Percentiles rank a stretch among this genome's conserved stretches.
These are phyloP conservation scores for Austroboletus eburneus DNA, from an alignment of 768 basidiomycete species.

Conservation along the genomic window DNA sequence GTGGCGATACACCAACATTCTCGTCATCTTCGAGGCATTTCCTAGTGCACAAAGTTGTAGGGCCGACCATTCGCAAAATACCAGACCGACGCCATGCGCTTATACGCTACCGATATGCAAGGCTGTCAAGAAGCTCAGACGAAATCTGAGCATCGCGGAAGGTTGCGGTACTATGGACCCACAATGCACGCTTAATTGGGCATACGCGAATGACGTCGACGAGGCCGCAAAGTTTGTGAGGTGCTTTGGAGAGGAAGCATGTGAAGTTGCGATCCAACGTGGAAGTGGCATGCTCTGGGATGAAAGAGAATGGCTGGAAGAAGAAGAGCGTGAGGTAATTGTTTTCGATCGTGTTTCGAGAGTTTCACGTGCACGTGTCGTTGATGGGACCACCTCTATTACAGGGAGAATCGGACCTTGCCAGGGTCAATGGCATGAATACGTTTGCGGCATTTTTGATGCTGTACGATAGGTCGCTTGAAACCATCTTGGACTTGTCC, in stretches of 20 bases:
- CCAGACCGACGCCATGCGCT: constrained; percentile 31
- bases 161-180: constrained; percentile 50
- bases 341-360: constrained; percentile 8
- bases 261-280: constrained; percentile 38
- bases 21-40: constrained; percentile 67
- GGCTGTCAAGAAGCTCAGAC: constrained; percentile 61
- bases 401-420: constrained; percentile 62
- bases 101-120: constrained; percentile 68
- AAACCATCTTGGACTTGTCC: constrained; percentile 51
- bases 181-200: constrained; percentile 44
- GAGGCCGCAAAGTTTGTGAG: constrained; percentile 57
- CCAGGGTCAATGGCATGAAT: constrained; percentile 60
- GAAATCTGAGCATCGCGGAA: constrained; percentile 59
- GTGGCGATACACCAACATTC: constrained; percentile 54
- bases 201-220: constrained; percentile 57
- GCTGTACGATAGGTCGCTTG: constrained; percentile 48
- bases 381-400: constrained; percentile 6
- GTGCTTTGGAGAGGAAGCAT: constrained; percentile 55
- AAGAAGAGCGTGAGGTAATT: constrained; percentile 48
- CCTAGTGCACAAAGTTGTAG: constrained; percentile 41
- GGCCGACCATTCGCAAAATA: constrained; percentile 5
- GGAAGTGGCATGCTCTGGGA: constrained; percentile 49
- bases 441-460: constrained; percentile 64
- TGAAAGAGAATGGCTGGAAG: constrained; percentile 57
- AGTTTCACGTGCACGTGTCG: constrained; percentile 9